These are phyloP conservation scores for Boletus nobilissimus DNA, from an alignment of 1,284 basidiomycete genomes.

Conservation along the genomic window DNA sequence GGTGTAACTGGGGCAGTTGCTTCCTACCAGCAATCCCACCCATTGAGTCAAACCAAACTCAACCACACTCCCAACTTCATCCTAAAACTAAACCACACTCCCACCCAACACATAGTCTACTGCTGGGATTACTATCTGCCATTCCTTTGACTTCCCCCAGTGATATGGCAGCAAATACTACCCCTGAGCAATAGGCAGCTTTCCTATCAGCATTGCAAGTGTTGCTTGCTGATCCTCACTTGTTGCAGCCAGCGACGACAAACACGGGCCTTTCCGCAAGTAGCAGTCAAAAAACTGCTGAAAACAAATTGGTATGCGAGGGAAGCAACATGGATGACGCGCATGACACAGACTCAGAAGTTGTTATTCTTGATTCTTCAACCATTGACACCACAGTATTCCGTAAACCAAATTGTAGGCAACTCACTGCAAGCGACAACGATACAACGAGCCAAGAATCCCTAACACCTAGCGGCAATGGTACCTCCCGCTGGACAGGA, in stretches of 20 bases:
- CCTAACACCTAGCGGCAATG: constrained; percentile 10
- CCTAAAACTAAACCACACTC: constrained; percentile 5
- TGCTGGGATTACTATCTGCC: constrained; percentile 33
- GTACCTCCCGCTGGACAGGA: constrained; percentile 28
- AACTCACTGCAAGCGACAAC: background rate
- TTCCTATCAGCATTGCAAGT: constrained; percentile 39
- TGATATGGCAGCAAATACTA: background rate
- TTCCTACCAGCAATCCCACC: constrained; percentile 30
- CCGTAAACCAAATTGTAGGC: constrained; percentile 31
- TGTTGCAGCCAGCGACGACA: constrained; percentile 27
- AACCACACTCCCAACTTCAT: constrained; percentile 1
- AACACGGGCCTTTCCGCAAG: background rate
- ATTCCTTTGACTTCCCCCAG: constrained; percentile 22
- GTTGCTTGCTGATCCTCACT: constrained; percentile 38
- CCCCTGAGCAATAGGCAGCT: constrained; percentile 31
- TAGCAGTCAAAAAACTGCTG: background rate
- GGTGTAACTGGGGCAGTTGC: constrained; percentile 21
- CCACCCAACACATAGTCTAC: constrained; percentile 1
- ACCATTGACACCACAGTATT: constrained; percentile 40
- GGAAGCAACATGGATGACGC: constrained; percentile 3
- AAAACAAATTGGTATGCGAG: background rate
- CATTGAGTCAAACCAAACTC: constrained; percentile 17
- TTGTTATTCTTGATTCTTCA: constrained; percentile 46
- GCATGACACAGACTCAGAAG: constrained; percentile 39
- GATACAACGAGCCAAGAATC: constrained; percentile 16